These are phyloP conservation scores for Phytophthora podocarpi DNA, from an alignment of 352 stramenopile genomes.

Conservation along the genomic window DNA sequence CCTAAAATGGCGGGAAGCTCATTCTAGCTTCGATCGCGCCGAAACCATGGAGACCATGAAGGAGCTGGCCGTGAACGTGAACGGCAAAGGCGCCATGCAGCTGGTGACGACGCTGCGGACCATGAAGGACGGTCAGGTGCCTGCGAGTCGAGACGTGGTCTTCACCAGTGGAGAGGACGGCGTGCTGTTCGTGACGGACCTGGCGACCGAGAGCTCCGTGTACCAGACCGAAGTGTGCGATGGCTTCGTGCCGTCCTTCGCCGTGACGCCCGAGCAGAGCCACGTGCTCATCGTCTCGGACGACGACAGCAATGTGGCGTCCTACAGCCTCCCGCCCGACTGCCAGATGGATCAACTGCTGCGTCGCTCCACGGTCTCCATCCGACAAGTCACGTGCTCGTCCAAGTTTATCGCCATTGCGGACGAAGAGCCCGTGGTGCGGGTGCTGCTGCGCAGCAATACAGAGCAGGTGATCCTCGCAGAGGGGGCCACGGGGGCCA, in stretches of 20 bases:
- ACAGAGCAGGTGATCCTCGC: conserved; percentile 68
- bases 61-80: conserved; percentile 77
- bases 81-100: conserved; percentile 70
- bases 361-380: conserved; percentile 74
- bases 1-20: conserved; percentile 25
- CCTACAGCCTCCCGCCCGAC: conserved; percentile 66
- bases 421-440: conserved; percentile 75
- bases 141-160: conserved; percentile 57
- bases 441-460: conserved; percentile 60
- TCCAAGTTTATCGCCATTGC: conserved; percentile 67
- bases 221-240: conserved; percentile 61
- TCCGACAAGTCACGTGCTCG: conserved; percentile 74
- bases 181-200: conserved; percentile 77
- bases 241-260: conserved; percentile 68
- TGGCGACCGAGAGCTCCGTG: conserved; percentile 52
- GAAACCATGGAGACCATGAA: conserved; percentile 73
- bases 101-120: conserved; percentile 42
- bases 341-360: conserved; percentile 60
- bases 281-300: conserved; percentile 72
- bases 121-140: conserved; percentile 38
- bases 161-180: conserved; percentile 82
- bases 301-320: conserved; percentile 74
- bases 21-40: conserved; percentile 2
- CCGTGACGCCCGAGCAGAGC: conserved; percentile 68
- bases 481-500: conserved; percentile 61